Percentiles rank a stretch among this genome's conserved stretches.
These are phyloP conservation scores for Globisporangium nagaii DNA, from an alignment of 352 stramenopile genomes.

Conservation along the genomic window DNA sequence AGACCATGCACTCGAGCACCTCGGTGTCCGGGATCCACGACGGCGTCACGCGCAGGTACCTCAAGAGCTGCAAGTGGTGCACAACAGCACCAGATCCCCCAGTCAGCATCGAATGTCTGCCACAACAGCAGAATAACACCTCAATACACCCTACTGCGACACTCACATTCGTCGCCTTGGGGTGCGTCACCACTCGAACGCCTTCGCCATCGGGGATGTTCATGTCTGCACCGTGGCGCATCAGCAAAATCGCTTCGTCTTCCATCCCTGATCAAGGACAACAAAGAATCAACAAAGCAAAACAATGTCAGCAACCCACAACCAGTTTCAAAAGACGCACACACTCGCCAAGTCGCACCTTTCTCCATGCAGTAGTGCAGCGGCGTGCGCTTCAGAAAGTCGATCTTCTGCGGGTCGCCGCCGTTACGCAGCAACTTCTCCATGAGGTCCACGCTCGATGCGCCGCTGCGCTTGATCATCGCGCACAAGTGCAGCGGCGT, in stretches of 20 bases:
- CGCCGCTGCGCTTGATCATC: slow-evolving; percentile 54
- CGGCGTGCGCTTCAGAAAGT: slow-evolving; percentile 71
- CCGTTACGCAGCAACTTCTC: slow-evolving; percentile 57
- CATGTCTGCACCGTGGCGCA: slow-evolving; percentile 64
- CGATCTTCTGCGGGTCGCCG: slow-evolving; percentile 41
- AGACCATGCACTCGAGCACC: slow-evolving; percentile 67
- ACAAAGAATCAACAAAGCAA: not conserved
- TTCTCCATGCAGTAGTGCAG: slow-evolving; percentile 76
- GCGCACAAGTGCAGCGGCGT: slow-evolving; percentile 66
- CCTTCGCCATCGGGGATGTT: slow-evolving; percentile 61
- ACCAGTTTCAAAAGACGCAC: not conserved
- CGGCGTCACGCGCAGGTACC: slow-evolving; percentile 45
- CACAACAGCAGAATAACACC: not conserved
- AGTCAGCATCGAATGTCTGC: not conserved
- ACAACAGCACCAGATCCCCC: not conserved
- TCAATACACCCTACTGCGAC: too few relatives aligned
- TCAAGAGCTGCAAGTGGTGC: slow-evolving; percentile 41
- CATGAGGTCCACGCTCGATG: slow-evolving; percentile 41
- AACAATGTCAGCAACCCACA: slow-evolving; percentile 3
- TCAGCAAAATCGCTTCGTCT: slow-evolving; percentile 49
- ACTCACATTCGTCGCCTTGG: slow-evolving; percentile 59
- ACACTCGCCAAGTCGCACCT: slow-evolving; percentile 38
- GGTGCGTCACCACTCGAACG: slow-evolving; percentile 43
- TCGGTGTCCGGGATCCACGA: slow-evolving; percentile 59
- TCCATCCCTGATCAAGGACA: slow-evolving; percentile 43